Evolutionary conservation across 2,329 filamentous ascomycete species (phyloP).

Genomic region (Penicillium sp.): DNA sequence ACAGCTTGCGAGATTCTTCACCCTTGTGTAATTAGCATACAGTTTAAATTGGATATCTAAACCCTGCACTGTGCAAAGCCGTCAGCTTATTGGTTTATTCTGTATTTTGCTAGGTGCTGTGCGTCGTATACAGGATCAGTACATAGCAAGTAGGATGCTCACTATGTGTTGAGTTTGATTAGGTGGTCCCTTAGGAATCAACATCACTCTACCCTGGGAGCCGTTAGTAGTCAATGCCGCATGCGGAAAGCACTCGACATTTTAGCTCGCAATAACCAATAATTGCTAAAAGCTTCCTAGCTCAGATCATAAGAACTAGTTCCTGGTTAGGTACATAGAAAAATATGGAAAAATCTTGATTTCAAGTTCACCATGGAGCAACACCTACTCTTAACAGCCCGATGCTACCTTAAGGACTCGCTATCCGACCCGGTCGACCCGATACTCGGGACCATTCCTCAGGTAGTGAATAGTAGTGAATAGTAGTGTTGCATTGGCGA

Average conservation of each 20-base stretch:
- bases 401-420: background rate
- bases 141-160: too few relatives aligned
- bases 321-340: too few relatives aligned
- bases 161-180: too few relatives aligned
- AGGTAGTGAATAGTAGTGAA: background rate
- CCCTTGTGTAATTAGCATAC: conserved; percentile 7
- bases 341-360: too few relatives aligned
- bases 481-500: background rate
- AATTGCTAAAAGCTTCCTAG: background rate
- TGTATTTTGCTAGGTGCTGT: background rate
- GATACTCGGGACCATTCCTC: background rate
- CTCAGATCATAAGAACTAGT: too few relatives aligned
- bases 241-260: too few relatives aligned
- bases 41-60: background rate
- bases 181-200: too few relatives aligned
- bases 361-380: background rate
- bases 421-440: background rate
- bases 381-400: background rate
- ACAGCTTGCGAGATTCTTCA: conserved; percentile 5
- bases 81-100: too few relatives aligned
- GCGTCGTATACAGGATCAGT: too few relatives aligned
- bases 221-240: too few relatives aligned
- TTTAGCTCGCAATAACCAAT: too few relatives aligned
- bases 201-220: too few relatives aligned
- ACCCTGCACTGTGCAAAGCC: background rate